Percentiles rank a stretch among this genome's conserved stretches.
Conservation (phyloP, 2,329 filamentous ascomycete species). For the Penicillium sp. region DNA sequence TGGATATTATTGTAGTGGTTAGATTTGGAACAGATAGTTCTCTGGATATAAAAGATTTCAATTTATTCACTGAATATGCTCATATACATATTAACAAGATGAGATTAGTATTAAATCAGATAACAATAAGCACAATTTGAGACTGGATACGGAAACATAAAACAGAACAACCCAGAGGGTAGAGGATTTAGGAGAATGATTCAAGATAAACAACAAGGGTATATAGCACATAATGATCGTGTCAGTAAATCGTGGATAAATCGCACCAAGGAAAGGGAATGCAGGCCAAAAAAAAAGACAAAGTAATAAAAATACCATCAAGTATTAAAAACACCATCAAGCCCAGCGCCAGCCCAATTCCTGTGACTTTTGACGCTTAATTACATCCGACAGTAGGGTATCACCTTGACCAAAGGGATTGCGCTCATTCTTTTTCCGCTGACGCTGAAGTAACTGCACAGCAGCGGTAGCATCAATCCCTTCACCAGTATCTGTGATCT, state of each 20-base stretch:
- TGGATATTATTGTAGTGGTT: too few relatives aligned
- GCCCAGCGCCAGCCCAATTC: slow-evolving; percentile 42
- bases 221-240: not conserved
- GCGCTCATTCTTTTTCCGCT: slow-evolving; percentile 29
- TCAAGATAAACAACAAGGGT: not conserved
- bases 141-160: too few relatives aligned
- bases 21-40: not conserved
- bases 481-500: slow-evolving; percentile 59
- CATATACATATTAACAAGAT: not conserved
- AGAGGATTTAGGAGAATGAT: not conserved
- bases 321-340: slow-evolving; percentile 21
- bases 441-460: slow-evolving; percentile 53
- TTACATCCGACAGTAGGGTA: slow-evolving; percentile 25
- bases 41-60: not conserved
- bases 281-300: not conserved
- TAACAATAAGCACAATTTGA: not conserved
- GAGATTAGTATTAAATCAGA: not conserved
- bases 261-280: not conserved
- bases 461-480: slow-evolving; percentile 58
- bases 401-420: slow-evolving; percentile 17
- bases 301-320: slow-evolving; percentile 14
- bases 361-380: slow-evolving; percentile 24
- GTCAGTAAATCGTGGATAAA: not conserved
- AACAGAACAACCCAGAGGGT: not conserved
- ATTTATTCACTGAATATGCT: not conserved